A percentile compares a stretch with the other conserved stretches of the same genome.
phyloP scores from a whole-genome alignment of 1,139 yeast genomes.

The Debaryomyces psychrophilus region DNA sequence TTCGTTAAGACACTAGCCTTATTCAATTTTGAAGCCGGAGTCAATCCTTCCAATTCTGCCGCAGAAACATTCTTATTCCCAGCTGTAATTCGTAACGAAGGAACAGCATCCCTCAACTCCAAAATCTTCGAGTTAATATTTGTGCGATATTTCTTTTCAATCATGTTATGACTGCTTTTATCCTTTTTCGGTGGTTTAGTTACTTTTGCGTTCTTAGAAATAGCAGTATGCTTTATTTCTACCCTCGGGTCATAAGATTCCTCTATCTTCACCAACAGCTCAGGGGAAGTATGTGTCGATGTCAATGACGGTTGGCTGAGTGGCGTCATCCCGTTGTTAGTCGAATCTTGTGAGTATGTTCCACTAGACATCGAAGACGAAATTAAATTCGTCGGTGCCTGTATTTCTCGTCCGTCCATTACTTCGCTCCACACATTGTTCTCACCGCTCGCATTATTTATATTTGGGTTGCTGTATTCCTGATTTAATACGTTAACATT shows the following conservation, averaged over 20 bases:
- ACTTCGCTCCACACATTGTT: constrained; percentile 4
- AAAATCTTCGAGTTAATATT: constrained; percentile 74
- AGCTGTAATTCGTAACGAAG: constrained; percentile 55
- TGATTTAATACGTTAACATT: not conserved
- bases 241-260: not conserved
- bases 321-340: constrained; percentile 29
- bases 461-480: constrained; percentile 2
- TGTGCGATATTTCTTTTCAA: constrained; percentile 77
- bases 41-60: constrained; percentile 74
- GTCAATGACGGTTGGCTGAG: constrained; percentile 30
- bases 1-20: constrained; percentile 87
- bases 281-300: constrained; percentile 41
- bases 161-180: constrained; percentile 75
- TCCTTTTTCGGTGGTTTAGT: constrained; percentile 50
- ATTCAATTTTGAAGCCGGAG: constrained; percentile 85
- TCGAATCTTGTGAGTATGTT: constrained; percentile 23
- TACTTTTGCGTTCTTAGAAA: constrained; percentile 20
- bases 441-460: not conserved
- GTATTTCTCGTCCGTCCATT: not conserved
- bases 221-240: not conserved
- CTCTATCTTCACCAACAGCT: constrained; percentile 17
- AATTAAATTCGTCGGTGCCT: not conserved
- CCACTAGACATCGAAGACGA: constrained; percentile 19
- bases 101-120: constrained; percentile 75
- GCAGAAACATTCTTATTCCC: constrained; percentile 43